A percentile compares a stretch with the other conserved stretches of the same genome.
These are phyloP conservation scores for Coniosporium tulheliwenetii DNA, from an alignment of 2,329 filamentous ascomycete genomes.

Conservation along the genomic window DNA sequence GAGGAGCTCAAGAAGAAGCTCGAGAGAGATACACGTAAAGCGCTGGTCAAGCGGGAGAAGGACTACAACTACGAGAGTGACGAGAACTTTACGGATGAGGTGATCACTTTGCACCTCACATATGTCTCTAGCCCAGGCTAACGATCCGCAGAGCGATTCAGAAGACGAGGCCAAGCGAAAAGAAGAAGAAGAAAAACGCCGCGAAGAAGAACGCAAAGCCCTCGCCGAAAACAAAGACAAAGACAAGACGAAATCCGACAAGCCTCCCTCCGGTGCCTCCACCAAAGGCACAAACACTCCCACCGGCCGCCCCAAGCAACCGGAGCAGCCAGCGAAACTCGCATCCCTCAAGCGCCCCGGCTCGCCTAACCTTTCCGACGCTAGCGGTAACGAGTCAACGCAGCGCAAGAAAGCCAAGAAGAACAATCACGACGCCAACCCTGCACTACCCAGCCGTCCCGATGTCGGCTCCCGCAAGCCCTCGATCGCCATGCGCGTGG, in stretches of 20 bases:
- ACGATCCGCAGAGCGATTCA: not conserved
- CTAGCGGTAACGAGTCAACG: conserved; percentile 77
- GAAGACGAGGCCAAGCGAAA: conserved; percentile 41
- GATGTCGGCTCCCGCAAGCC: conserved; percentile 8
- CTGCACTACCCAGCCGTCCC: conserved; percentile 26
- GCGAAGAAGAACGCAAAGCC: conserved; percentile 35
- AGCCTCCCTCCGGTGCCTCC: conserved; percentile 36
- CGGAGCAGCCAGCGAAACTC: conserved; percentile 35
- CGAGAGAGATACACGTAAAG: conserved; percentile 66
- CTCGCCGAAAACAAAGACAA: conserved; percentile 30
- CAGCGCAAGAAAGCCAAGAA: conserved; percentile 59
- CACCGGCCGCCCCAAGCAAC: conserved; percentile 36
- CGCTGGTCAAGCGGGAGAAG: conserved; percentile 70
- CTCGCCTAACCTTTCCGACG: conserved; percentile 77
- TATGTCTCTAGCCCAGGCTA: conserved; percentile 17
- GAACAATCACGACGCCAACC: conserved; percentile 36
- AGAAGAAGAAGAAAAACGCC: conserved; percentile 40
- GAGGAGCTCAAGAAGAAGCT: conserved; percentile 51
- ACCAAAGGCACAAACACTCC: conserved; percentile 58
- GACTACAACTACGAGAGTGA: conserved; percentile 75
- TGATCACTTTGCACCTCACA: conserved; percentile 40
- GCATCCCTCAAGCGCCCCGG: conserved; percentile 61
- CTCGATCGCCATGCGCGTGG: conserved; percentile 9
- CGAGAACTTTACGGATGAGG: conserved; percentile 15
- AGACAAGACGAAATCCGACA: conserved; percentile 28